Conservation (phyloP, 2,329 filamentous ascomycete genomes). For the Fusarium sp. region DNA sequence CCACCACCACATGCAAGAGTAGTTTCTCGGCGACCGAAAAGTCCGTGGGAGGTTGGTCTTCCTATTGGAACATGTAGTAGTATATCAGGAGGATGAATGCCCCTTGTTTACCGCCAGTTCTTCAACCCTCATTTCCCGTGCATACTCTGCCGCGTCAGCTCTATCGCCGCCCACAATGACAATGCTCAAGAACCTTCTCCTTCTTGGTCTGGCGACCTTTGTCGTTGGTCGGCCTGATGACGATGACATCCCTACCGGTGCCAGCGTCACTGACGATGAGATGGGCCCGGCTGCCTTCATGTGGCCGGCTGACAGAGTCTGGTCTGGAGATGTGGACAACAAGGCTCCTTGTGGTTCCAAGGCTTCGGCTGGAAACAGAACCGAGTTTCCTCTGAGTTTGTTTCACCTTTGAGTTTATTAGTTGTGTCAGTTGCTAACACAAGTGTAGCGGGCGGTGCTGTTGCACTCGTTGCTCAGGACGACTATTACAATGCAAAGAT, state of each 20-base stretch:
- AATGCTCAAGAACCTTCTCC: conserved; percentile 25
- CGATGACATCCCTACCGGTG: conserved; percentile 16
- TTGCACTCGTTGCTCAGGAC: conserved; percentile 64
- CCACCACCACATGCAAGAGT: conserved; percentile 4
- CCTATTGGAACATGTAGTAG: not conserved
- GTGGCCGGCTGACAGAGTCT: conserved; percentile 66
- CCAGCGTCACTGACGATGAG: conserved; percentile 38
- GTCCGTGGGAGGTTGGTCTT: not conserved
- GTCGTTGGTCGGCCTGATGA: conserved; percentile 19
- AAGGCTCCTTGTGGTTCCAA: conserved; percentile 64
- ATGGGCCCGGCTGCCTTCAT: conserved; percentile 66
- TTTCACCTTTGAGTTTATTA: not conserved
- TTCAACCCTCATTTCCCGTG: not conserved
- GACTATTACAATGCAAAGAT: conserved; percentile 63
- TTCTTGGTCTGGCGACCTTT: conserved; percentile 19
- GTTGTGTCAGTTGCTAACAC: not conserved
- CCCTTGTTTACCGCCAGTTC: conserved; percentile 1
- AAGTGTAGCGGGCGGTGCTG: conserved; percentile 57
- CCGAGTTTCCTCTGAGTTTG: conserved; percentile 62
- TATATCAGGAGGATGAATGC: conserved; percentile 28
- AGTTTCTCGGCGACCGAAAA: conserved; percentile 13
- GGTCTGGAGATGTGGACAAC: conserved; percentile 63
- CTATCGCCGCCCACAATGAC: not conserved
- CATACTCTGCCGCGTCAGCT: not conserved
- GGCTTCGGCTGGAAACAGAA: conserved; percentile 57